Percentiles rank a stretch among this genome's conserved stretches.
These are phyloP conservation scores for Ulmus americana DNA, from an alignment of 331 rosid genomes.

Conservation along the genomic window DNA sequence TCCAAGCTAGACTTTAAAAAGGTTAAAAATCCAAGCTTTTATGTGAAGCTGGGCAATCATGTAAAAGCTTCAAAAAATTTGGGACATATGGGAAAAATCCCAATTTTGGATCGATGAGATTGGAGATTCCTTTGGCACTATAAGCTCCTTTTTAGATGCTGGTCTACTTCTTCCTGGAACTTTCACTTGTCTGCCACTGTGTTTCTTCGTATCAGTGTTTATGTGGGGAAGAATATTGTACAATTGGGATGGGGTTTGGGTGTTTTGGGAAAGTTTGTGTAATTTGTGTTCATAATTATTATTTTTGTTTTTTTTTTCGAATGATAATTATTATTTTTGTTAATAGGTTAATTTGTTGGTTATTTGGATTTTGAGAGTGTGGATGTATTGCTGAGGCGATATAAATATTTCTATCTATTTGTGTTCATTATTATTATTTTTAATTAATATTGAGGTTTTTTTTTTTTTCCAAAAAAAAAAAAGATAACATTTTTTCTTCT, in stretches of 20 bases:
- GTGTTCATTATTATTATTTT: too few species aligned
- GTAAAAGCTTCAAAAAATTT: too few species aligned
- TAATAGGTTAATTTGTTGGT: neutral
- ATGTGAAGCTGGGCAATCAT: neutral
- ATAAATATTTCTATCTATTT: too few species aligned
- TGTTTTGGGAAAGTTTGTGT: neutral
- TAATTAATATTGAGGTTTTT: too few species aligned
- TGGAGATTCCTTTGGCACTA: neutral
- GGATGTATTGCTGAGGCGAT: slow-evolving; percentile 3
- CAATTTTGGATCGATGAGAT: neutral
- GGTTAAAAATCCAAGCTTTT: neutral
- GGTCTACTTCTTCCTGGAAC: neutral
- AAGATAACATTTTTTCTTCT: too few species aligned
- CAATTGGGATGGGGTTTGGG: neutral
- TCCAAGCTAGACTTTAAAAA: neutral
- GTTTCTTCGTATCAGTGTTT: neutral
- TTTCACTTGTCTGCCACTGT: neutral
- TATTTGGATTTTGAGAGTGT: neutral
- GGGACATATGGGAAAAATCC: neutral
- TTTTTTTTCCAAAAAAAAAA: too few species aligned
- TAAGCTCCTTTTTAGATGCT: neutral
- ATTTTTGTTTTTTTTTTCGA: too few species aligned
- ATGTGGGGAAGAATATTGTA: neutral
- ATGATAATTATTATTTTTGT: neutral
- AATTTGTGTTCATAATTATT: neutral